Base-by-base conservation (phyloP, 805 yeast genomes). In the Kuraishia cidri region DNA sequence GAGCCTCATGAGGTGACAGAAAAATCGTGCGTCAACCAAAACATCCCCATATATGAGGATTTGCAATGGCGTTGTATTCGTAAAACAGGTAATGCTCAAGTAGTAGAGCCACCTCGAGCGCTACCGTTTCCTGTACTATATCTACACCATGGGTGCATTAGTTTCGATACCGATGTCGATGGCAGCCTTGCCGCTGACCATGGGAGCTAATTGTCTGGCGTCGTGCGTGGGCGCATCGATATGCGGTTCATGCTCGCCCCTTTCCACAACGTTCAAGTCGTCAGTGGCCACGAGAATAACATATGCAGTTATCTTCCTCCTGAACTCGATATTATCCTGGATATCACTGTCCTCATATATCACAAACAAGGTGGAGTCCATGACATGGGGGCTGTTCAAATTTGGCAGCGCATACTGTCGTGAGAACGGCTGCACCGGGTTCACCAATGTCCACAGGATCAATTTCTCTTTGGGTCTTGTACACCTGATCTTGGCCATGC, bases 401-500 rank as follows among this genome's bases (percentile, higher is more conserved):
- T 68, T 68, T 40, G 76, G 61, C 6, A 51, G 50, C 39, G 42
- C 41, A 8, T 58, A 72, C 26, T 90, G 98, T 58, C 75, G 78
- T 28, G 94, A 92, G 10, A 80, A 82, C 36, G 83, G 83, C 45
- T 87, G 95, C 54, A 64, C 64, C 30, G 94, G 97, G 30, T 92
- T 90, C 56, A 84, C 86, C 11, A 88, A 94, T 4, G 97, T 92
- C n/a, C 94, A 92, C 52, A 63, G 97, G 35, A 64, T 92, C 46
- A 86, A 86, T 56, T 83, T 87, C 50, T 88, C 97, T 2, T 61
- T 92, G 13, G 97, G 95, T 2, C 32, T 77, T 34, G 56, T 86
- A 37, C 98, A 92, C 58, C 46, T 88, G 22, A 41, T 76, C 1
- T 59, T 92, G 35, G 94, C 92, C 1, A 55, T 61, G 2, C 47